Evolutionary conservation across 2,329 filamentous ascomycete species (phyloP), one percentile per base, ranked within the genome.

Genomic region (Arthrobotrys musiformis): DNA sequence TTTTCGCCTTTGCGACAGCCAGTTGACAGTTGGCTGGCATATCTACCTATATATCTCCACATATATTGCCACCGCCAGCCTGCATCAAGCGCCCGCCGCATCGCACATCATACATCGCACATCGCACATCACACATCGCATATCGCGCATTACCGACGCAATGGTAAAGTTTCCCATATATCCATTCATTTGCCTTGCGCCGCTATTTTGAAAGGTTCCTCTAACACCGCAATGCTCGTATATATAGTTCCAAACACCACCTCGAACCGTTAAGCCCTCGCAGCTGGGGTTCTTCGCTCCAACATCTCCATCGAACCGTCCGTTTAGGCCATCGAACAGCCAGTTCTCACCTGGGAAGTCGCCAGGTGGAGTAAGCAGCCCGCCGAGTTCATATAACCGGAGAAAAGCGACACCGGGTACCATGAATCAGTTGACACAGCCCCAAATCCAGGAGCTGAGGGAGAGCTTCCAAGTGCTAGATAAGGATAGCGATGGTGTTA

Each of bases 381-480:
- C 74, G 5, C 79, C 80, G 42, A 80, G 75, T 24, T 37, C 54
- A 40, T 58, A 58, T 26, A 58, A 40, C 30, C 72, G 66, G 50
- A 17, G 72, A 7, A 76, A 70, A 86, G 89, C 13, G 85, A 93
- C 50, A 90, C 90, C 1, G n/a, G 70, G 70, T 52, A 64, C 37
- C 5, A 76, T 76, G 72, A 76, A 76, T 26, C 91, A 92, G 81
- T 85, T 98, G 46, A 92, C 94, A 40, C 90, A 93, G 1, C 87
- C 92, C 2, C 93, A 97, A 81, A 89, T 97, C 37, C 90, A 94
- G 81, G 92, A 93, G 81, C 88, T 99, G 84, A 89, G 95, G 77
- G 94, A 98, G 82, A 93, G 92, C 0, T 99, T 98, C 83, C 93
- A 96, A 83, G 93, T 97, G 74, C 87, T 99, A 54, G 95, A 98